These are phyloP conservation scores for Didymella pomorum DNA, from an alignment of 2,329 filamentous ascomycete genomes.

Conservation along the genomic window DNA sequence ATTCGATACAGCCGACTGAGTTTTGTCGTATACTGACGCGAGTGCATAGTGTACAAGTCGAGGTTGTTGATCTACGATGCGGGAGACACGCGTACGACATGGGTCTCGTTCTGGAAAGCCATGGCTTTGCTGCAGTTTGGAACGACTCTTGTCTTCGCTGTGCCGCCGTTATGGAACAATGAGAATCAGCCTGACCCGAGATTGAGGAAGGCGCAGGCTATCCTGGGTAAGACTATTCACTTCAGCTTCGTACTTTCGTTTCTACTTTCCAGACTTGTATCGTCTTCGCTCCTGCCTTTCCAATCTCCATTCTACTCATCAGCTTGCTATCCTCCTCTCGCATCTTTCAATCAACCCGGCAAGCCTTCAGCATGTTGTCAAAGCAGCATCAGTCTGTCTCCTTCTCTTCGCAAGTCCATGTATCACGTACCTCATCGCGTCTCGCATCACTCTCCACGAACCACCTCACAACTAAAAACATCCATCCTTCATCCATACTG, in stretches of 20 bases:
- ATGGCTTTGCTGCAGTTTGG: constrained; percentile 48
- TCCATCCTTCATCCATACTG: background rate
- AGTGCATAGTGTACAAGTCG: constrained; percentile 32
- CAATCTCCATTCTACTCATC: background rate
- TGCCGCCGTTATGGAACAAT: constrained; percentile 46
- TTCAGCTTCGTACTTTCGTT: too few relatives aligned
- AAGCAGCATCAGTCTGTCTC: background rate
- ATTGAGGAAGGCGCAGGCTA: constrained; percentile 38
- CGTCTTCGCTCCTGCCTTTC: background rate
- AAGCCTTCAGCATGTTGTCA: background rate
- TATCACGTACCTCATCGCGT: background rate
- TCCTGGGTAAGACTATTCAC: constrained; percentile 35
- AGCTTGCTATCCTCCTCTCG: background rate
- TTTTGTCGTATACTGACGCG: background rate
- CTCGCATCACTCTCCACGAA: background rate
- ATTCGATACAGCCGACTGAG: too few relatives aligned
- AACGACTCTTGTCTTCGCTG: constrained; percentile 41
- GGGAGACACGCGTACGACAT: constrained; percentile 47
- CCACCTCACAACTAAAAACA: background rate
- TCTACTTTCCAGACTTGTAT: too few relatives aligned
- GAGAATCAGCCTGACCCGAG: constrained; percentile 44
- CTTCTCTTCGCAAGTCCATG: background rate
- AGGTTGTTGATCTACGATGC: constrained; percentile 49
- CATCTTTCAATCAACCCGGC: background rate
- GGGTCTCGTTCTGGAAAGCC: constrained; percentile 49